Evolutionary conservation across 2,329 filamentous ascomycete genomes (phyloP).

Genomic region (Colletotrichum cereale): DNA sequence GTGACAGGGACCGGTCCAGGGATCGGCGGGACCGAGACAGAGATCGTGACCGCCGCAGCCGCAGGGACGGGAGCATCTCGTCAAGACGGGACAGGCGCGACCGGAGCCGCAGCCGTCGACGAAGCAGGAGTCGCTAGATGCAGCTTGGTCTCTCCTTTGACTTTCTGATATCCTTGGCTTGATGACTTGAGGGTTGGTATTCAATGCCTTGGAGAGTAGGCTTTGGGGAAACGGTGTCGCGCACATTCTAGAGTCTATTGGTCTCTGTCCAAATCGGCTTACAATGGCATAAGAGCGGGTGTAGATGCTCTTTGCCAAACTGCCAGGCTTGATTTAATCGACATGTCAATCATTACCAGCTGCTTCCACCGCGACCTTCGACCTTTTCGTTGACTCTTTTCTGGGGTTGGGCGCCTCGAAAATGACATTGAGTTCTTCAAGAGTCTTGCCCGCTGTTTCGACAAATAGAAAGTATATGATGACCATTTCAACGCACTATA

Average conservation of each 20-base stretch:
- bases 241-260: not conserved
- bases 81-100: conserved; percentile 29
- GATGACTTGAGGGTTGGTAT: not conserved
- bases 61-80: conserved; percentile 28
- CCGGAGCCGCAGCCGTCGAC: conserved; percentile 23
- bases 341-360: too few species aligned
- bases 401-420: conserved; percentile 49
- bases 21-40: conserved; percentile 47
- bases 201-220: not conserved
- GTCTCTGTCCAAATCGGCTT: not conserved
- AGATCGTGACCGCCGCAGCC: conserved; percentile 29
- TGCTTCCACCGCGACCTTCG: conserved; percentile 44
- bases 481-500: conserved; percentile 44
- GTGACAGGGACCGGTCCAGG: conserved; percentile 45
- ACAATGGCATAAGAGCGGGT: not conserved
- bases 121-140: conserved; percentile 36
- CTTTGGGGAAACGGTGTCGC: not conserved
- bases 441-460: conserved; percentile 59
- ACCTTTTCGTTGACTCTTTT: conserved; percentile 46
- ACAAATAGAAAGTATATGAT: conserved; percentile 58
- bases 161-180: not conserved
- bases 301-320: too few species aligned
- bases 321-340: too few species aligned
- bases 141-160: not conserved
- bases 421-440: conserved; percentile 71